Evolutionary conservation across 495 filamentous ascomycete species (phyloP).

Genomic region (Aspergillus carlsbadensis): DNA sequence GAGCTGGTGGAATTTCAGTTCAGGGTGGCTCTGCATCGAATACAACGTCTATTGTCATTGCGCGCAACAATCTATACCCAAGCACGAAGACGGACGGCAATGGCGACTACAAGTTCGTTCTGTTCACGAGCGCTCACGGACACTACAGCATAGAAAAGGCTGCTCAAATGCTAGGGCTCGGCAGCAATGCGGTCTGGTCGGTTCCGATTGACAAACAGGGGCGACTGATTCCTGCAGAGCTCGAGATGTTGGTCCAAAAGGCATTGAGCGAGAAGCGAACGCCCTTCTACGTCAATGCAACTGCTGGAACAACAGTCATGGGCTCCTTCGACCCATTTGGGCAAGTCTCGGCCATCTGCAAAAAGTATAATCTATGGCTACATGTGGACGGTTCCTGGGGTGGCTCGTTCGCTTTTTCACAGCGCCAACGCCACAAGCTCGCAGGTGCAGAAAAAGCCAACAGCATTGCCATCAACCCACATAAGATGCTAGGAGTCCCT

Average conservation of each 20-base stretch:
- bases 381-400: constrained; percentile 93
- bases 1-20: constrained; percentile 82
- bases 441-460: constrained; percentile 70
- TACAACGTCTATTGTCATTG: constrained; percentile 82
- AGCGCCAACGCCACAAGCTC: constrained; percentile 60
- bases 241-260: constrained; percentile 59
- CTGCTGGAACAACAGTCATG: constrained; percentile 89
- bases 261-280: constrained; percentile 64
- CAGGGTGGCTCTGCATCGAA: constrained; percentile 87
- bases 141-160: constrained; percentile 97
- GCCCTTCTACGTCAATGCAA: constrained; percentile 94
- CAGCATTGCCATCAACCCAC: constrained; percentile 83
- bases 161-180: constrained; percentile 81
- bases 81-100: constrained; percentile 71
- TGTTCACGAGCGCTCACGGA: constrained; percentile 88
- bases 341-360: constrained; percentile 69
- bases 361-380: constrained; percentile 74
- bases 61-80: constrained; percentile 82
- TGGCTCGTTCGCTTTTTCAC: constrained; percentile 77
- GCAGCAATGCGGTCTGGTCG: constrained; percentile 66
- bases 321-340: constrained; percentile 85
- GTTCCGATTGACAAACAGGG: constrained; percentile 73
- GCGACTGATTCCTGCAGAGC: constrained; percentile 63
- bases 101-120: constrained; percentile 59
- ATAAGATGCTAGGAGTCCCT: constrained; percentile 95